Percentiles rank a stretch among this genome's conserved stretches.
These are phyloP conservation scores for Phytophthora gonapodyides DNA, from an alignment of 352 stramenopile genomes.

Conservation along the genomic window DNA sequence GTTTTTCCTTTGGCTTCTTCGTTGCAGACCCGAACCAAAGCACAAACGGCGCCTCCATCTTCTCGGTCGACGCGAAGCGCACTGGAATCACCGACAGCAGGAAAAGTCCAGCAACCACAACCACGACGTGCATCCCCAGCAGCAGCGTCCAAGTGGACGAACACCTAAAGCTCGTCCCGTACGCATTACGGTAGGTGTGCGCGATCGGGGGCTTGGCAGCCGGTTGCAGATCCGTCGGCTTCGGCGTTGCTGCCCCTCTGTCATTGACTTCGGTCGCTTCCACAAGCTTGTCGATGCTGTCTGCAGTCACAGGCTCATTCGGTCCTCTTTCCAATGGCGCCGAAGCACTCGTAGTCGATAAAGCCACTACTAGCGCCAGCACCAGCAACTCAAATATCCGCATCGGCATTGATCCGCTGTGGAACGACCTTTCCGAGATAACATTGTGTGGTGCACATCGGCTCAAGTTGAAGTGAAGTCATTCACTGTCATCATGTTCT, in stretches of 20 bases:
- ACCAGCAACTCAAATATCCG: no score
- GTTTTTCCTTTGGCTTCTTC: slow-evolving; percentile 11
- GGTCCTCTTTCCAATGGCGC: no score
- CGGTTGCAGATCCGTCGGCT: slow-evolving; percentile 2
- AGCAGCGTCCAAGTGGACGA: slow-evolving; percentile 51
- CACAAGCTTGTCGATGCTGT: no score
- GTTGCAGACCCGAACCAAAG: slow-evolving; percentile 31
- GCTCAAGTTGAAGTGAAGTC: no score
- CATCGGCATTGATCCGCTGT: no score
- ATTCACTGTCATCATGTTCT: no score
- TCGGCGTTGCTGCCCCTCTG: neutral
- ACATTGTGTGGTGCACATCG: no score
- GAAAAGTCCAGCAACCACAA: slow-evolving; percentile 36
- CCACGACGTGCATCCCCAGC: slow-evolving; percentile 36
- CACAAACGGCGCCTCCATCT: slow-evolving; percentile 38
- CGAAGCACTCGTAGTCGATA: no score
- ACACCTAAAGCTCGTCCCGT: slow-evolving; percentile 60
- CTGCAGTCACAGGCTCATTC: no score
- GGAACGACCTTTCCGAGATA: no score
- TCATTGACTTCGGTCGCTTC: neutral
- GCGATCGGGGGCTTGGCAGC: slow-evolving; percentile 17
- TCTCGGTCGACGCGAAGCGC: slow-evolving; percentile 16
- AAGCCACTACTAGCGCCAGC: no score
- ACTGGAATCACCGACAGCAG: slow-evolving; percentile 59
- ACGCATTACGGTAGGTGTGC: slow-evolving; percentile 61